Conservation (phyloP, 1,284 basidiomycete genomes). For the Wolfiporia cocos region DNA sequence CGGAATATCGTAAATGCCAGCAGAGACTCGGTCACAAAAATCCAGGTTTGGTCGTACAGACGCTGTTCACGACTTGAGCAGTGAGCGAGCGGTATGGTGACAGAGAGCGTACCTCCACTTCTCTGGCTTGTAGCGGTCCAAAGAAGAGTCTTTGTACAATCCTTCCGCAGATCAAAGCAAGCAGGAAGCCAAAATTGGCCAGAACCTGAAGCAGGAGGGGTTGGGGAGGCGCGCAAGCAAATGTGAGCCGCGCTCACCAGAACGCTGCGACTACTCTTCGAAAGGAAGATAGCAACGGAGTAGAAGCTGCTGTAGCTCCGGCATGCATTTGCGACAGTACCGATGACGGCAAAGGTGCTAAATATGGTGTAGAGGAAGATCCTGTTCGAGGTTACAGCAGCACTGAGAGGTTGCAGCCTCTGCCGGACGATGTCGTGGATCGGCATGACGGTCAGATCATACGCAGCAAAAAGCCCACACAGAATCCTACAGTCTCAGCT, state of each 20-base stretch:
- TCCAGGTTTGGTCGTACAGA: conserved; percentile 94
- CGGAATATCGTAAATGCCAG: conserved; percentile 96
- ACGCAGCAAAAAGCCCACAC: too few relatives aligned
- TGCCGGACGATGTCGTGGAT: conserved; percentile 34
- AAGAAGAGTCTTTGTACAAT: conserved; percentile 88
- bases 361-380: conserved; percentile 64
- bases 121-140: conserved; percentile 81
- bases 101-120: conserved; percentile 77
- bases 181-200: conserved; percentile 87
- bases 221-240: neutral
- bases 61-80: conserved; percentile 45
- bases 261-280: conserved; percentile 85
- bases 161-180: conserved; percentile 73
- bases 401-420: conserved; percentile 35
- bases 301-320: conserved; percentile 91
- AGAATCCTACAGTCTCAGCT: too few relatives aligned
- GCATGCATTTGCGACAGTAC: conserved; percentile 75
- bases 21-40: conserved; percentile 94
- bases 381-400: conserved; percentile 53
- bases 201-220: conserved; percentile 56
- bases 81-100: conserved; percentile 12
- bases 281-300: conserved; percentile 88
- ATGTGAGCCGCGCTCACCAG: conserved; percentile 49
- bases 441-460: conserved; percentile 30
- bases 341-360: conserved; percentile 67